These are phyloP conservation scores for Xylaria sp. DNA, from an alignment of 495 filamentous ascomycete genomes.

Conservation along the genomic window DNA sequence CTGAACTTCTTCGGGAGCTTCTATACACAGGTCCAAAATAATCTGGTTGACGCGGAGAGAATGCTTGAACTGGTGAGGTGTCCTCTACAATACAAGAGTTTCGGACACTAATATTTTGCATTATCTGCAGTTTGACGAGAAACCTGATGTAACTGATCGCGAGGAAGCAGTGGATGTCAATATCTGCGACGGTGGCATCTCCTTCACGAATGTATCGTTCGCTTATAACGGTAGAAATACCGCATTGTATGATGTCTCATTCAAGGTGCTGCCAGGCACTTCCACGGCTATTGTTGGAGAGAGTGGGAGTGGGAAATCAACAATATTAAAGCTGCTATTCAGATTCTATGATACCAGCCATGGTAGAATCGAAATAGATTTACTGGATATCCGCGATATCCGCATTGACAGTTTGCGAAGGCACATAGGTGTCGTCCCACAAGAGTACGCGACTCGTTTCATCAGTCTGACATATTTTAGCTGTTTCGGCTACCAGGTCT, in stretches of 20 bases:
- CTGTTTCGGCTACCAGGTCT: neutral
- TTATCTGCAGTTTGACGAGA: conserved; percentile 77
- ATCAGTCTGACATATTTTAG: neutral
- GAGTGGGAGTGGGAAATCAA: conserved; percentile 84
- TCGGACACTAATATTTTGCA: neutral
- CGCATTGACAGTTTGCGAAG: neutral
- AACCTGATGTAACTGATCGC: conserved; percentile 30
- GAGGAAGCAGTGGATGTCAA: conserved; percentile 48
- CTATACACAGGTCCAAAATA: conserved; percentile 82
- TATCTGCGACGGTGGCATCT: conserved; percentile 71
- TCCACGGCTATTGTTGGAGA: conserved; percentile 63
- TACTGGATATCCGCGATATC: neutral
- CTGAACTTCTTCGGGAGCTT: conserved; percentile 89
- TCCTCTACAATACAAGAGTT: neutral
- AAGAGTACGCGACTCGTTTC: neutral
- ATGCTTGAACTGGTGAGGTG: conserved; percentile 76
- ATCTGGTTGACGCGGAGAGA: conserved; percentile 83
- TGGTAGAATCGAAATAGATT: neutral
- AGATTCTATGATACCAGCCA: conserved; percentile 81
- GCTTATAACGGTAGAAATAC: conserved; percentile 72
- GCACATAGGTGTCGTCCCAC: neutral
- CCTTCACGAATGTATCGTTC: conserved; percentile 78
- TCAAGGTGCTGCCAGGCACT: conserved; percentile 74
- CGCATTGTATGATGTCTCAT: conserved; percentile 72
- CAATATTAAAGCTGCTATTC: conserved; percentile 81